Base-by-base conservation (phyloP, 2,329 filamentous ascomycete species). In the Cladosporium velox region DNA sequence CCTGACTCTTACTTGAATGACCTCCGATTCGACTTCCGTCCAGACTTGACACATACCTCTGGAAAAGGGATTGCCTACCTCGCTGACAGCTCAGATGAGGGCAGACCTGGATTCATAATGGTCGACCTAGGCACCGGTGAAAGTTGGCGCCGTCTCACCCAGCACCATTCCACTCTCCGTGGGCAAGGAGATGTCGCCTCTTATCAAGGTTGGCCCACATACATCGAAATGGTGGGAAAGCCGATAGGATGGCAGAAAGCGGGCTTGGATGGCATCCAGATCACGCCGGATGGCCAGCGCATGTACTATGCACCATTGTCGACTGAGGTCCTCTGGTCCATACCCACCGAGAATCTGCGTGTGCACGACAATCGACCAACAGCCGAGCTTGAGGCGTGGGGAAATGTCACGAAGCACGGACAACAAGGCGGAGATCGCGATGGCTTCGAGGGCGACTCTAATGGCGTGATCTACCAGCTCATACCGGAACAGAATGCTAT, bases 1-100 rank as follows among this genome's bases (percentile, higher is more conserved):
- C 80, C 80, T 1, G 80, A 82, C 69, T 79, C 76, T 30, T 84
- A 81, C 71, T 76, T 83, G 70, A 82, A 82, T 66, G 81, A 83
- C 66, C 64, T 83, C 2, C 79, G 81, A 26, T 82, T 83, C 72
- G 80, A 83, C 68, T 74, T 83, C 35, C 76, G 79, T 18, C 54
- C 77, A 6, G 77, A 79, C 57, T 70, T 75, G 1, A 77, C 78
- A 1, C 72, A 71, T 21, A 75, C 74, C n/a, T 75, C 73, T 1
- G 79, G 79, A 10, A 65, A 74, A 26, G 79, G 81, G 10, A 77
- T 82, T 30, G 81, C 79, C 5, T 83, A 82, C 68, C 77, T 83
- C 2, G 77, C 80, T 26, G 81, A 83, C 72, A 79, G 75, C 68
- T 79, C 76, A 63, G 80, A 79, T 66, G 81, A 83, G 72, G 80